phyloP scores from a whole-genome alignment of 805 yeast species.

The Lipomyces mesembrius region DNA sequence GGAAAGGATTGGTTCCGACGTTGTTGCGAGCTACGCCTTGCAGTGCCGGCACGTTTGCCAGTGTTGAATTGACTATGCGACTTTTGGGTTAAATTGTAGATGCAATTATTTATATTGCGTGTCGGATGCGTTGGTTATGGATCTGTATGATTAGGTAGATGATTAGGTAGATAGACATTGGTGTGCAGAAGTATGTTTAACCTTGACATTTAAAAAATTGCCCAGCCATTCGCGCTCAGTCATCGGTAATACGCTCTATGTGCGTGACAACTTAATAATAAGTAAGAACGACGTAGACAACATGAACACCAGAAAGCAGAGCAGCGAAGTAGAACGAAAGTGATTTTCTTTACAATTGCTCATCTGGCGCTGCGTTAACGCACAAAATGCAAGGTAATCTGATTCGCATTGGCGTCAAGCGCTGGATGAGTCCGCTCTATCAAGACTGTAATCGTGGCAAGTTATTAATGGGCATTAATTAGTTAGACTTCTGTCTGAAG shows the following conservation, averaged over 20 bases:
- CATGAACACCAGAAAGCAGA: too few species aligned
- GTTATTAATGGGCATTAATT: too few species aligned
- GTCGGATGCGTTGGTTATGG: background rate
- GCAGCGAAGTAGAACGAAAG: too few species aligned
- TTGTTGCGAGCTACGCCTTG: conserved; percentile 97
- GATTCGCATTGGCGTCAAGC: too few species aligned
- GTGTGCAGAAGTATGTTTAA: background rate
- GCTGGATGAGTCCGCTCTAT: too few species aligned
- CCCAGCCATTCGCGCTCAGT: background rate
- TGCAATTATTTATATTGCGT: background rate
- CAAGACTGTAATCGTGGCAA: too few species aligned
- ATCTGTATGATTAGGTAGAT: background rate
- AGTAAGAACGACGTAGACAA: too few species aligned
- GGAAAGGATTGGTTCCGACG: conserved; percentile 90
- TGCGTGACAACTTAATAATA: too few species aligned
- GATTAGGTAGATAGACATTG: background rate
- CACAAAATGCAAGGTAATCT: too few species aligned
- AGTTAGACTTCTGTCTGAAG: background rate
- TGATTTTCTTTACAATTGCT: too few species aligned
- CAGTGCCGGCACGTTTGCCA: conserved; percentile 94
- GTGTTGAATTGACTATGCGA: conserved; percentile 89
- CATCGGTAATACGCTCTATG: background rate
- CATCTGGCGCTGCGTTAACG: too few species aligned
- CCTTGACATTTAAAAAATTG: background rate
- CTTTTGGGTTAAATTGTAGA: conserved; percentile 30